phyloP scores from a whole-genome alignment of 1,284 basidiomycete species.

The Tilletia horrida region DNA sequence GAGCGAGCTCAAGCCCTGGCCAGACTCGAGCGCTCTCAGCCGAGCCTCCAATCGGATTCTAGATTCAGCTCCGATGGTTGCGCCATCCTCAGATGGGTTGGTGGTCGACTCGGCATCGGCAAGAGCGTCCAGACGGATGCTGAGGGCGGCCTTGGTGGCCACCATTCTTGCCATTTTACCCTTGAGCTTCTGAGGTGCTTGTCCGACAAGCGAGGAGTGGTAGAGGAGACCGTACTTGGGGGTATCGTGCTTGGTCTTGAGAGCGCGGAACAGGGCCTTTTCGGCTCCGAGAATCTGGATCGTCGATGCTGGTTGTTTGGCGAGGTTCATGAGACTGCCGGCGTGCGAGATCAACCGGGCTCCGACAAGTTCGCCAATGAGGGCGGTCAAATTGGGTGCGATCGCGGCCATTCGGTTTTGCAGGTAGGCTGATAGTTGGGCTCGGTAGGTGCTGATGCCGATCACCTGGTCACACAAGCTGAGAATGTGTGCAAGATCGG shows the following conservation, averaged over 20 bases:
- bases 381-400: conserved; percentile 83
- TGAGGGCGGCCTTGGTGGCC: conserved; percentile 92
- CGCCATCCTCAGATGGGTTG: conserved; percentile 73
- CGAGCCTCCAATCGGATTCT: conserved; percentile 92
- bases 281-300: conserved; percentile 98
- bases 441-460: conserved; percentile 88
- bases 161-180: conserved; percentile 99
- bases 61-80: conserved; percentile 85
- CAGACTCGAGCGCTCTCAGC: conserved; percentile 55
- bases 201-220: conserved; percentile 82
- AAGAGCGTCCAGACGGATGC: conserved; percentile 92
- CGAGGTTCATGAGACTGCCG: conserved; percentile 92
- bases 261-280: conserved; percentile 93
- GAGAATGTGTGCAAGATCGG: conserved; percentile 94
- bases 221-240: conserved; percentile 69
- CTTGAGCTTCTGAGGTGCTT: conserved; percentile 96
- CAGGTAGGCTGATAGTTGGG: conserved; percentile 82
- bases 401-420: conserved; percentile 98
- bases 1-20: conserved; percentile 8
- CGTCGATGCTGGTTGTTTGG: conserved; percentile 97
- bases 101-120: conserved; percentile 62
- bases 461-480: conserved; percentile 88
- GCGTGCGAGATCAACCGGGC: conserved; percentile 94
- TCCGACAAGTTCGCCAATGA: conserved; percentile 91
- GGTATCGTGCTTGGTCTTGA: conserved; percentile 98